Evolutionary conservation across 345 rosid genomes (phyloP).

Genomic region (Eucalyptus virginea): DNA sequence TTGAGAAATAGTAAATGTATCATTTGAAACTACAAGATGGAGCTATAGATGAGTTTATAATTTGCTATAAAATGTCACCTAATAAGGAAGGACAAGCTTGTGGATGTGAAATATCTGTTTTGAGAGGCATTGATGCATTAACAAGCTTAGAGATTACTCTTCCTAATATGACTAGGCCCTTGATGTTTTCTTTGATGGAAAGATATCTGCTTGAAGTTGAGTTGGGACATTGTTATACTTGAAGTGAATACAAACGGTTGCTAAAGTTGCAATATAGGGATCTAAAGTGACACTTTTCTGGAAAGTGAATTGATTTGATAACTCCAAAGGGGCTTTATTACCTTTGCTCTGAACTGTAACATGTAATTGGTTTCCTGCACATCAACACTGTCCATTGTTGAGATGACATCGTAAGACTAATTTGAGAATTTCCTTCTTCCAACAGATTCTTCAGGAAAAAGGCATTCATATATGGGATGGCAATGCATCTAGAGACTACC

Average conservation of each 20-base stretch:
- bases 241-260: neutral
- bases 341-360: neutral
- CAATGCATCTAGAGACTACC: slow-evolving; percentile 90
- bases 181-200: neutral
- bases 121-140: neutral
- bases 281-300: neutral
- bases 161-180: neutral
- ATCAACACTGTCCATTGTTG: neutral
- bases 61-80: neutral
- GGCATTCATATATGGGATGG: slow-evolving; percentile 95
- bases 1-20: neutral
- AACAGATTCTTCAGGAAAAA: slow-evolving; percentile 88
- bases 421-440: neutral
- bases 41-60: neutral
- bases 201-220: neutral
- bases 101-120: neutral
- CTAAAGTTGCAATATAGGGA: neutral
- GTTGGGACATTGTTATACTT: neutral
- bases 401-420: neutral
- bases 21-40: neutral
- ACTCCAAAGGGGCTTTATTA: neutral
- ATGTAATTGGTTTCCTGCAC: neutral
- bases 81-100: neutral
- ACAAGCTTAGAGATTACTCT: neutral
- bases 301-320: neutral